These are phyloP conservation scores for Komagataella phaffii DNA, from an alignment of 805 yeast genomes.

Conservation along the genomic window DNA sequence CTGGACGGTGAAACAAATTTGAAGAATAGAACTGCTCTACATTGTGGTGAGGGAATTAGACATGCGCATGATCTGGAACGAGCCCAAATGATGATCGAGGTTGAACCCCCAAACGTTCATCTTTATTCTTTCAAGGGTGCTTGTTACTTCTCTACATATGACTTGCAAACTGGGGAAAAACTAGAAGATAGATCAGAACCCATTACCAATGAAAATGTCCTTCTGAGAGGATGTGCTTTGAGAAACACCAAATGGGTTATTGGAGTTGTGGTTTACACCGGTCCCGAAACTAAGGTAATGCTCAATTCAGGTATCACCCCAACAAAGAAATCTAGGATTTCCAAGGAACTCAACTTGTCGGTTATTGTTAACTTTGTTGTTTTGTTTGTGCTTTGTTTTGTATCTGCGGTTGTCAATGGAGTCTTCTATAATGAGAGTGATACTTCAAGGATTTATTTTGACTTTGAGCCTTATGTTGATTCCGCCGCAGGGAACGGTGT, in stretches of 20 bases:
- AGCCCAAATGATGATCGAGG: constrained; percentile 46
- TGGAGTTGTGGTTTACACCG: constrained; percentile 67
- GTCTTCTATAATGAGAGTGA: constrained; percentile 30
- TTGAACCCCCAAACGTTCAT: constrained; percentile 60
- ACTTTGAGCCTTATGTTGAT: constrained; percentile 45
- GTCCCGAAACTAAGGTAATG: constrained; percentile 65
- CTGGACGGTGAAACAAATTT: constrained; percentile 70
- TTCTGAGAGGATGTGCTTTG: constrained; percentile 60
- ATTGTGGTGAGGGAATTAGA: constrained; percentile 34
- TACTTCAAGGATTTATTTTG: constrained; percentile 42
- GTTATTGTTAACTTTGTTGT: constrained; percentile 50
- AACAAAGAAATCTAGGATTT: constrained; percentile 51
- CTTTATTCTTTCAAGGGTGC: constrained; percentile 59
- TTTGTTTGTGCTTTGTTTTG: constrained; percentile 51
- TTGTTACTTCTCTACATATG: constrained; percentile 26
- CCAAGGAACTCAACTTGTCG: constrained; percentile 52
- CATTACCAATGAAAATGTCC: constrained; percentile 43
- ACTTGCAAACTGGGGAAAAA: constrained; percentile 15
- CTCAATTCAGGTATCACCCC: constrained; percentile 72
- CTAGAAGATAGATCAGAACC: constrained; percentile 35
- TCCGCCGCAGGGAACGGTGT: constrained; percentile 53
- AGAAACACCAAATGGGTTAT: constrained; percentile 70
- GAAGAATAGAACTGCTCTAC: constrained; percentile 41
- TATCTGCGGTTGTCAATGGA: constrained; percentile 62
- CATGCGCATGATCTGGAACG: constrained; percentile 48